Evolutionary conservation across 179 eudicot genomes (phyloP).

Genomic region (Spinacia oleracea): DNA sequence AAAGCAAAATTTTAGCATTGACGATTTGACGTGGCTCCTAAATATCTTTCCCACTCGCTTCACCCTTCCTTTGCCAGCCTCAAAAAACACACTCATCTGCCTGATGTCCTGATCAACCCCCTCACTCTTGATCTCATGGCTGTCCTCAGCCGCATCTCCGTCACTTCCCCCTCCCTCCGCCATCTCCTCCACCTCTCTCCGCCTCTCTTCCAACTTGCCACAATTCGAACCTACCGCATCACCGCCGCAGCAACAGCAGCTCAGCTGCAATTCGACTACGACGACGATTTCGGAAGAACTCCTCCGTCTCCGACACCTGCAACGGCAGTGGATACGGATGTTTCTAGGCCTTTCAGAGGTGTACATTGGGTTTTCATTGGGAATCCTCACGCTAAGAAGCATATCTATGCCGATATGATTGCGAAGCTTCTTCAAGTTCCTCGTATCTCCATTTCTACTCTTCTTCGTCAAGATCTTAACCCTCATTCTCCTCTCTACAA

Average conservation of each 20-base stretch:
- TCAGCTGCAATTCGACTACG: slow-evolving; percentile 39
- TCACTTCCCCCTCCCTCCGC: slow-evolving; percentile 1
- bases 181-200: slow-evolving; percentile 9
- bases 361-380: slow-evolving; percentile 58
- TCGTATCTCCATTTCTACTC: slow-evolving; percentile 40
- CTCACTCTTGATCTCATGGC: slow-evolving; percentile 18
- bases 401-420: slow-evolving; percentile 44
- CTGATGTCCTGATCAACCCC: no score
- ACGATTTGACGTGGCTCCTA: neutral
- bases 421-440: slow-evolving; percentile 48
- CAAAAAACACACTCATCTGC: neutral
- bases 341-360: slow-evolving; percentile 24
- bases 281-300: slow-evolving; percentile 11
- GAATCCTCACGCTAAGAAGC: slow-evolving; percentile 40
- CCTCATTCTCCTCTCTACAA: slow-evolving; percentile 46
- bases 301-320: neutral
- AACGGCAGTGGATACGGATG: slow-evolving; percentile 21
- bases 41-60: neutral
- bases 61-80: neutral
- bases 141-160: slow-evolving; percentile 20
- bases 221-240: slow-evolving; percentile 17
- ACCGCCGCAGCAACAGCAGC: slow-evolving; percentile 26
- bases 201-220: slow-evolving; percentile 5
- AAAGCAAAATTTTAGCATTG: no score
- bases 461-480: slow-evolving; percentile 50